These are phyloP conservation scores for Debaryomycetaceae sp. DNA, from an alignment of 1,139 yeast species.

Conservation along the genomic window DNA sequence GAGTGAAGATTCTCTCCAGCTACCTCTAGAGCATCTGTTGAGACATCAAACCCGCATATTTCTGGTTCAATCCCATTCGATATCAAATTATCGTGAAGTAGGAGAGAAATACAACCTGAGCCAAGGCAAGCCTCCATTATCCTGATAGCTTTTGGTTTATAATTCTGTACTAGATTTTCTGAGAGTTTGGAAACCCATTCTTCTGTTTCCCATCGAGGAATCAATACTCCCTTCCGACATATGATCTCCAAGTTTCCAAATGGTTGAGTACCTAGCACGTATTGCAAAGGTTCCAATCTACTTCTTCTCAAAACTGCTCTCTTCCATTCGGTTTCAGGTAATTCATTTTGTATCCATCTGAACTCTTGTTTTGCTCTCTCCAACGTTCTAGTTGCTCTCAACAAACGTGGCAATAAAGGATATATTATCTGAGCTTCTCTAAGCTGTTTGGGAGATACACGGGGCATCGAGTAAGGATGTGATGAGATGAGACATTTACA, in stretches of 20 bases:
- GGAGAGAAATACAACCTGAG: slow-evolving; percentile 78
- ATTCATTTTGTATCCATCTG: slow-evolving; percentile 39
- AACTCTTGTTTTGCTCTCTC: slow-evolving; percentile 34
- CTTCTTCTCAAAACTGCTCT: slow-evolving; percentile 39
- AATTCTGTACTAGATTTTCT: slow-evolving; percentile 13
- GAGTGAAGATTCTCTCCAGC: slow-evolving; percentile 43
- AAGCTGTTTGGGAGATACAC: slow-evolving; percentile 27
- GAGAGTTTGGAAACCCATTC: slow-evolving; percentile 68
- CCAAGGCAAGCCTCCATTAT: slow-evolving; percentile 85
- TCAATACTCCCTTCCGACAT: slow-evolving; percentile 66
- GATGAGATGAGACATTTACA: neutral
- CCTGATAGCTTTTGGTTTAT: slow-evolving; percentile 10
- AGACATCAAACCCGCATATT: slow-evolving; percentile 59
- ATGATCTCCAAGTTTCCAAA: slow-evolving; percentile 65
- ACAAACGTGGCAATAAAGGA: slow-evolving; percentile 30
- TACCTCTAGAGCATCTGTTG: slow-evolving; percentile 49
- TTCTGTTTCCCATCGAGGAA: slow-evolving; percentile 96
- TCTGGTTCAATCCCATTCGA: slow-evolving; percentile 12
- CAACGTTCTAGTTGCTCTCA: slow-evolving; percentile 28
- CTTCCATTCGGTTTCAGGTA: slow-evolving; percentile 33
- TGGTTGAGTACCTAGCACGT: slow-evolving; percentile 82
- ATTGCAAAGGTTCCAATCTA: slow-evolving; percentile 67
- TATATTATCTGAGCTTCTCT: slow-evolving; percentile 26
- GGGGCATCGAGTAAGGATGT: slow-evolving; percentile 20
- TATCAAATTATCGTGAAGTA: slow-evolving; percentile 34